These are phyloP conservation scores for Pichia rugopelliculosa DNA, from an alignment of 805 yeast genomes.

Conservation along the genomic window DNA sequence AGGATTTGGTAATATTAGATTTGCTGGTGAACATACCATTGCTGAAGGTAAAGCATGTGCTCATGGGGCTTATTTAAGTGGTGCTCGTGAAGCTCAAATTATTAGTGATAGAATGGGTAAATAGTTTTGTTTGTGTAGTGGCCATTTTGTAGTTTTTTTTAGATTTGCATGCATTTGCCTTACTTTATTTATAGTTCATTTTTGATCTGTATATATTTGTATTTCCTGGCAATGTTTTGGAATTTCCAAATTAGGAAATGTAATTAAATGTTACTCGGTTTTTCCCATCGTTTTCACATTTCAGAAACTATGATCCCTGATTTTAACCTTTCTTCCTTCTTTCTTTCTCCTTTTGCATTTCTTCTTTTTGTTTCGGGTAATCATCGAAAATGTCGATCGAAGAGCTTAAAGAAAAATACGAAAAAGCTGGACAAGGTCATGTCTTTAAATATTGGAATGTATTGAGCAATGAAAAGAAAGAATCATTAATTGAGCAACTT, in stretches of 20 bases:
- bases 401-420: conserved; percentile 23
- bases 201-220: too few species aligned
- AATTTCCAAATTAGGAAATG: background rate
- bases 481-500: conserved; percentile 34
- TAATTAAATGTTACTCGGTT: background rate
- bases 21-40: conserved; percentile 50
- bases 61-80: conserved; percentile 49
- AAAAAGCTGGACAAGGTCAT: conserved; percentile 45
- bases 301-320: too few species aligned
- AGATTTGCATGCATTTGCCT: background rate
- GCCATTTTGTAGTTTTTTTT: too few species aligned
- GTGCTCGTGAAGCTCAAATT: conserved; percentile 36
- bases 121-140: background rate
- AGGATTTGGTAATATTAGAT: conserved; percentile 34
- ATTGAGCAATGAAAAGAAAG: conserved; percentile 31
- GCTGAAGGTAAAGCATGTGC: conserved; percentile 47
- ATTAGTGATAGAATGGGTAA: conserved; percentile 3
- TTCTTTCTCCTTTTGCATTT: background rate
- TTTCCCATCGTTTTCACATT: background rate
- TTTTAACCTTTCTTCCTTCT: background rate
- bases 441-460: conserved; percentile 41
- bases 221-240: background rate
- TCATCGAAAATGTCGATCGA: background rate
- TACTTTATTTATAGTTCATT: background rate
- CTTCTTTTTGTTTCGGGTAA: background rate